Evolutionary conservation across 805 yeast species (phyloP).

Genomic region (Spencermartinsiella europaea): DNA sequence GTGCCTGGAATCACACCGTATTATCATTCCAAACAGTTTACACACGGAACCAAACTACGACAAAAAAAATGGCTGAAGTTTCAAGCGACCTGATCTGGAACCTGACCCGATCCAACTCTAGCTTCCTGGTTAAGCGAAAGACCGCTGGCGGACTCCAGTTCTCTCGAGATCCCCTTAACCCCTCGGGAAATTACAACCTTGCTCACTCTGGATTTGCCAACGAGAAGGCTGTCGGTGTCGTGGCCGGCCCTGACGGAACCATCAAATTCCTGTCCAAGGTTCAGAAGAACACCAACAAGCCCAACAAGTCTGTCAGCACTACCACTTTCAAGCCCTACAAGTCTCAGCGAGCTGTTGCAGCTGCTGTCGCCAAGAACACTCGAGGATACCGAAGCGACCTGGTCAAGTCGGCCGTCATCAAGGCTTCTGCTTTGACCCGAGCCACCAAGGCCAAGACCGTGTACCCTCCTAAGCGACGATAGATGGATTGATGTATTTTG

Average conservation of each 20-base stretch:
- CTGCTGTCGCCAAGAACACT: constrained; percentile 41
- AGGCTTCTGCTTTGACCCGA: constrained; percentile 42
- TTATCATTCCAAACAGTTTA: too few species aligned
- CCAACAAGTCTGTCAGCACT: constrained; percentile 37
- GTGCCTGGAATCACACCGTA: too few species aligned
- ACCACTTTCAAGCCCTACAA: constrained; percentile 40
- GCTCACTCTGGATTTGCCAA: constrained; percentile 45
- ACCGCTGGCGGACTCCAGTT: constrained; percentile 37
- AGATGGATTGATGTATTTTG: background rate
- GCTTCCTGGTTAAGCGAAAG: constrained; percentile 45
- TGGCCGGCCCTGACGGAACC: constrained; percentile 32
- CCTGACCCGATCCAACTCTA: constrained; percentile 42
- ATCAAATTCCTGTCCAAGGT: constrained; percentile 41
- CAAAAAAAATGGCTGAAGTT: background rate
- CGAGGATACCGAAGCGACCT: constrained; percentile 47
- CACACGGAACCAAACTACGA: too few species aligned
- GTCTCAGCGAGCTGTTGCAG: constrained; percentile 40
- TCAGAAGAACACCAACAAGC: constrained; percentile 44
- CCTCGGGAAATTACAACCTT: constrained; percentile 42
- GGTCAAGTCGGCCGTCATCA: constrained; percentile 44
- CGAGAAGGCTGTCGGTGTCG: constrained; percentile 46
- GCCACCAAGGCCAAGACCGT: constrained; percentile 37
- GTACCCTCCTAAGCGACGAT: constrained; percentile 25
- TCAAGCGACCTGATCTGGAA: constrained; percentile 47
- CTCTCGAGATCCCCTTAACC: constrained; percentile 49